Conservation (phyloP, 768 basidiomycete species). For the Infundibulicybe gibba region DNA sequence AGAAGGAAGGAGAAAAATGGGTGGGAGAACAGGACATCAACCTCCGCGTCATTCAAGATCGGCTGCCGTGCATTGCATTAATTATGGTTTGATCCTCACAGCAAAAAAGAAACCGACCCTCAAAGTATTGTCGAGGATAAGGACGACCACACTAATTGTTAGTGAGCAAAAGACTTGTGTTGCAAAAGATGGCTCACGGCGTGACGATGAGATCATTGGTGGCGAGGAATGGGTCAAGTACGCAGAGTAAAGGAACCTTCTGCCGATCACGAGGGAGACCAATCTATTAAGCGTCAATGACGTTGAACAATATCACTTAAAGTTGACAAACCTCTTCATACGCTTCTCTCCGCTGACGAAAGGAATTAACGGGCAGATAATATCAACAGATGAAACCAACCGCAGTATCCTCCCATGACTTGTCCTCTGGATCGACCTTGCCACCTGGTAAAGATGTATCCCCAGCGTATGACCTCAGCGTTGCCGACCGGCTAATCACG, state of each 20-base stretch:
- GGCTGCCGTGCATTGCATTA: slow-evolving; percentile 46
- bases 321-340: slow-evolving; percentile 71
- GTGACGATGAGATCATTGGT: slow-evolving; percentile 74
- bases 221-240: slow-evolving; percentile 77
- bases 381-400: slow-evolving; percentile 36
- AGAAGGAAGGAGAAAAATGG: slow-evolving; percentile 73
- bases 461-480: slow-evolving; percentile 74
- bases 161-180: not conserved
- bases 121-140: slow-evolving; percentile 76
- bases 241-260: slow-evolving; percentile 72
- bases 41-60: slow-evolving; percentile 76
- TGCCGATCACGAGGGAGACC: slow-evolving; percentile 72
- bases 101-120: slow-evolving; percentile 38
- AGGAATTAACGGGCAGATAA: not conserved
- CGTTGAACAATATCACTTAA: not conserved
- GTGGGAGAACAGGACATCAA: slow-evolving; percentile 80
- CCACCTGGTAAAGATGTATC: slow-evolving; percentile 91
- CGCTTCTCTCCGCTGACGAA: slow-evolving; percentile 72
- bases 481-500: slow-evolving; percentile 59
- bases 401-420: slow-evolving; percentile 74
- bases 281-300: slow-evolving; percentile 44
- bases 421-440: slow-evolving; percentile 67
- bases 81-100: not conserved
- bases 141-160: slow-evolving; percentile 70
- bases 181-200: slow-evolving; percentile 57